These are phyloP conservation scores for Xerocomus minutiporus DNA, from an alignment of 1,284 basidiomycete species.

Conservation along the genomic window DNA sequence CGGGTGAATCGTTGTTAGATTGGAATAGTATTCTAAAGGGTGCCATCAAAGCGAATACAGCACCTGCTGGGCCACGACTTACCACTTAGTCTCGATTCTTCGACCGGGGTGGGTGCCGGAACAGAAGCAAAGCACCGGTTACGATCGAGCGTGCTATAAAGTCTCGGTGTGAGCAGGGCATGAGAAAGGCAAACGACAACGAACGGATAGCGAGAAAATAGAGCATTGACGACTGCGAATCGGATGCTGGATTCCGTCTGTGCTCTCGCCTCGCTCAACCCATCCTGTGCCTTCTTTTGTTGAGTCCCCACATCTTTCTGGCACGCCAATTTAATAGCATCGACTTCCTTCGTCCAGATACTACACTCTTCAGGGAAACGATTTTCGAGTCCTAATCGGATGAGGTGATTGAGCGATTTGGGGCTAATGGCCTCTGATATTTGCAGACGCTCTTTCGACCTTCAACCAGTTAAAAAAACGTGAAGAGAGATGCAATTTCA, in stretches of 20 bases:
- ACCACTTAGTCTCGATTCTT: constrained; percentile 16
- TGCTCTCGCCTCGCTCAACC: constrained; percentile 4
- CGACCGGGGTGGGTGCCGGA: constrained; percentile 14
- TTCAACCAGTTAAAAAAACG: constrained; percentile 14
- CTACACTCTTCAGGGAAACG: constrained; percentile 28
- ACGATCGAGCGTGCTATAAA: constrained; percentile 20
- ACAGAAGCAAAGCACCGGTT: constrained; percentile 14
- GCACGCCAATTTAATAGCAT: constrained; percentile 1
- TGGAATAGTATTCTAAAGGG: constrained; percentile 17
- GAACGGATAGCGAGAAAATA: constrained; percentile 29
- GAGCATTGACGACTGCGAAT: constrained; percentile 24
- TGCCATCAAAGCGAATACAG: background rate
- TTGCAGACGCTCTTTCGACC: constrained; percentile 27
- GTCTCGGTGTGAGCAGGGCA: background rate
- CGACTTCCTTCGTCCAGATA: constrained; percentile 25
- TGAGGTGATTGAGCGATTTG: constrained; percentile 30
- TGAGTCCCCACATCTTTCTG: constrained; percentile 9
- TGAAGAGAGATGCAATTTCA: background rate
- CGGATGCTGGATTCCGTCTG: constrained; percentile 23
- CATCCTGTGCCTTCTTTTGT: constrained; percentile 13
- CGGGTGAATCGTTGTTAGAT: constrained; percentile 14
- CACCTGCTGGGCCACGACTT: background rate
- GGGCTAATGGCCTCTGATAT: constrained; percentile 28
- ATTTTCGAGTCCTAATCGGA: constrained; percentile 31
- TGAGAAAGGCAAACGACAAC: constrained; percentile 7